Evolutionary conservation across 129 eudicot species (phyloP), one percentile per base, ranked within the genome.

Genomic region (Ambrosia artemisiifolia): DNA sequence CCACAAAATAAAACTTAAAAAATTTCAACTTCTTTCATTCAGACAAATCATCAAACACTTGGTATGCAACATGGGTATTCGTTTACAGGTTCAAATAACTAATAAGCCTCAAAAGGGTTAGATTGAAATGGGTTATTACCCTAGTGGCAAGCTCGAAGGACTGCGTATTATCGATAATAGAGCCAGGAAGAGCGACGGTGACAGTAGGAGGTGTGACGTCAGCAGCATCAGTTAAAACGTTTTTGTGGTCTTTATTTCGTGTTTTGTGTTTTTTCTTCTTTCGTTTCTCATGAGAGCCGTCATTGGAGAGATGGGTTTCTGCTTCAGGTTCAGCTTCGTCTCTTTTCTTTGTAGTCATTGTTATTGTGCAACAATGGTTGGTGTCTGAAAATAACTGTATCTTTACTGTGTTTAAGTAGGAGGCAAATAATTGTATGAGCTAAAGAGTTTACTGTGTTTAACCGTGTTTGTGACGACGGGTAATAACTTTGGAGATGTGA

Each of bases 61-160:
- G 63, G 11, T 34, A 36, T 54, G 36, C 32, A 75, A 40, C 43
- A 40, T 40, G 44, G 44, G 44, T 40, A 40, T 40, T 40, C 44
- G 9, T 40, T 40, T 40, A 40, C 11, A 7, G 63, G 17, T 34
- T 53, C 16, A 42, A 33, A 54, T 12, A 33, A 43, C 16, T 32
- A 33, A 54, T 12, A 33, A 43, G 28, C 3, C 11, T 47, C 69
- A 33, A 75, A 75, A 13, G 46, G 44, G 30, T 3, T 5, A 30
- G 10, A 16, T 1, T 63, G 20, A 57, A 74, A 74, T 44, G 24
- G 43, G 8, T 63, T 20, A 75, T 20, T 83, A 92, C 96, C 47
- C 96, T 82, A 43, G 99, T 94, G 4, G 99, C 99, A 42, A 94
- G 97, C 71, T 90, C 99, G 20, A 84, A 77, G 8, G 99, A 86